These are phyloP conservation scores for Claviceps quebecensis DNA, from an alignment of 2,329 filamentous ascomycete species.

Conservation along the genomic window DNA sequence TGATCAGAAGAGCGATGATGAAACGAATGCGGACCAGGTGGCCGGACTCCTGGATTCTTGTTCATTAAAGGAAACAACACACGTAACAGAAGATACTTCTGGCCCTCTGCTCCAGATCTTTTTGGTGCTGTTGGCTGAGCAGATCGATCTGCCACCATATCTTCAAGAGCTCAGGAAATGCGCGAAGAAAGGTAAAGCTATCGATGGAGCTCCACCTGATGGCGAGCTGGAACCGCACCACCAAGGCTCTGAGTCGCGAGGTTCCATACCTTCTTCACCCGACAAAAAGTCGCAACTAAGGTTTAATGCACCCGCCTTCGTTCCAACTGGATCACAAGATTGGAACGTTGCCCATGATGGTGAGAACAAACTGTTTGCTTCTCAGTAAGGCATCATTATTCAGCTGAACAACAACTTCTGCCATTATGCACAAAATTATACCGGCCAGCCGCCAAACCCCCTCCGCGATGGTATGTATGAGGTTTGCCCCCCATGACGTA, in stretches of 20 bases:
- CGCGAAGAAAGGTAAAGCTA: background rate
- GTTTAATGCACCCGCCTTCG: background rate
- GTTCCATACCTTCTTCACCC: background rate
- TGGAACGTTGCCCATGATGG: background rate
- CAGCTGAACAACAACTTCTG: background rate
- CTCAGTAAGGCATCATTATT: background rate
- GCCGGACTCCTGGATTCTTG: slow-evolving; percentile 2
- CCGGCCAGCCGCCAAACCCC: background rate
- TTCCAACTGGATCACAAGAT: background rate
- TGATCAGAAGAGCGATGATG: background rate
- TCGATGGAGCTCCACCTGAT: background rate
- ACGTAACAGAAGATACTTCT: background rate
- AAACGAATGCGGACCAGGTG: slow-evolving; percentile 1
- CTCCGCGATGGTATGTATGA: background rate
- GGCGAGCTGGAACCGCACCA: background rate
- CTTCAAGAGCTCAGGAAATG: background rate
- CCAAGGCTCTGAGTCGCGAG: background rate
- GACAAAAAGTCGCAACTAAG: background rate
- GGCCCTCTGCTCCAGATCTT: slow-evolving; percentile 3
- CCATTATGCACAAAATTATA: background rate
- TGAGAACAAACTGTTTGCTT: background rate
- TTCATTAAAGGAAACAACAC: slow-evolving; percentile 2
- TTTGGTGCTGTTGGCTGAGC: slow-evolving; percentile 1
- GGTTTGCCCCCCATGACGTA: slow-evolving; percentile 2
- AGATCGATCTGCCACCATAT: background rate